Evolutionary conservation across 345 rosid species (phyloP).

Genomic region (Lepidium sativum): DNA sequence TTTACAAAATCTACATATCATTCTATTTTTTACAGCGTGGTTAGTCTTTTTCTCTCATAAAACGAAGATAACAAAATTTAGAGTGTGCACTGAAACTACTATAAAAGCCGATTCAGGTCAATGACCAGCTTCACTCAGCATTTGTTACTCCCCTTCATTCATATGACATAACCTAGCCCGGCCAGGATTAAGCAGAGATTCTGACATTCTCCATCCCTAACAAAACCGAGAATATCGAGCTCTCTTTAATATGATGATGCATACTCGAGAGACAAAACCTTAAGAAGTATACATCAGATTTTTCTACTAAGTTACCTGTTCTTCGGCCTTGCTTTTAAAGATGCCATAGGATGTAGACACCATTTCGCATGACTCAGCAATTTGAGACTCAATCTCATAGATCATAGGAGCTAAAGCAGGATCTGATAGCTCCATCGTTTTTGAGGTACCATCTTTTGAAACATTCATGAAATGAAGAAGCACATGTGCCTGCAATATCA

Average conservation of each 20-base stretch:
- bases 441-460: conserved; percentile 27
- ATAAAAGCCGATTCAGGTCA: not conserved
- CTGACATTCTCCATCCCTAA: conserved; percentile 97
- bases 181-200: conserved; percentile 87
- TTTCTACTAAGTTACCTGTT: conserved; percentile 56
- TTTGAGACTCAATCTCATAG: conserved; percentile 48
- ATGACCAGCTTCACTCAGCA: conserved; percentile 8
- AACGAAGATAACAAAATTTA: conserved; percentile 19
- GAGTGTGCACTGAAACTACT: not conserved
- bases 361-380: conserved; percentile 77
- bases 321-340: conserved; percentile 71
- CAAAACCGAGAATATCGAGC: not conserved
- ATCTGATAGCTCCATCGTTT: conserved; percentile 28
- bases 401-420: conserved; percentile 14
- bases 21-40: conserved; percentile 21
- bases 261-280: not conserved
- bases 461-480: conserved; percentile 72
- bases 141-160: conserved; percentile 20
- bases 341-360: conserved; percentile 58
- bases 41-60: not conserved
- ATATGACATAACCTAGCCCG: conserved; percentile 56
- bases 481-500: conserved; percentile 71
- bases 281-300: not conserved
- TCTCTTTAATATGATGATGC: not conserved
- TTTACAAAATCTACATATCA: conserved; percentile 18